Evolutionary conservation across 2,329 filamentous ascomycete genomes (phyloP).

Genomic region (Cytospora paraplurivora): DNA sequence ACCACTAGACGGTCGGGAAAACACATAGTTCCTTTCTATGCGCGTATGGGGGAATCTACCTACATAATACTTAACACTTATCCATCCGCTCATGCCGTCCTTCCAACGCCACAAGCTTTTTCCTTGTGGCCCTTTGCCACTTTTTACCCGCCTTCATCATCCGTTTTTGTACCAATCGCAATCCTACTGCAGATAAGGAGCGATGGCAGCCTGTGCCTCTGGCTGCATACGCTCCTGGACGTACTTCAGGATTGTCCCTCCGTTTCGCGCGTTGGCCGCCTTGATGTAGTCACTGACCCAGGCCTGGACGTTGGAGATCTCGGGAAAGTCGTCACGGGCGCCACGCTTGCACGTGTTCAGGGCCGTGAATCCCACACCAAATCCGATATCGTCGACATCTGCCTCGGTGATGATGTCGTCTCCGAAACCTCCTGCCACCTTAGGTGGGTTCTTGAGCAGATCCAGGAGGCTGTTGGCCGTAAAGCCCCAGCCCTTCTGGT

Average conservation of each 20-base stretch:
- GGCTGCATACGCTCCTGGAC: constrained; percentile 70
- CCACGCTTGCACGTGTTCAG: constrained; percentile 85
- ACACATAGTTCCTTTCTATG: constrained; percentile 3
- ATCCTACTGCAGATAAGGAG: constrained; percentile 51
- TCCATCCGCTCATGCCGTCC: constrained; percentile 5
- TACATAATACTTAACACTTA: constrained; percentile 4
- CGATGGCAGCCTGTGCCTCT: constrained; percentile 58
- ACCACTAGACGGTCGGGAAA: neutral
- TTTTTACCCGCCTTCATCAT: neutral
- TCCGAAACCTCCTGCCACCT: constrained; percentile 62
- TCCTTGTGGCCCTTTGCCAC: neutral
- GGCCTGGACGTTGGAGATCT: constrained; percentile 76
- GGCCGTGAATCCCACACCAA: constrained; percentile 91
- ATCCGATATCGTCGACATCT: constrained; percentile 92
- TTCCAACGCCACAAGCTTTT: constrained; percentile 14
- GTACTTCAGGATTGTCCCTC: constrained; percentile 70
- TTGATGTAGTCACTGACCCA: constrained; percentile 84
- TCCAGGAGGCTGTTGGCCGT: constrained; percentile 89
- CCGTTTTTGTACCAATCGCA: neutral
- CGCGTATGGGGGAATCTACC: constrained; percentile 20
- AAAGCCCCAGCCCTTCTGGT: constrained; percentile 86
- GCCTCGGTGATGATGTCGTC: constrained; percentile 82
- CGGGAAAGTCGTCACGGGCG: constrained; percentile 78
- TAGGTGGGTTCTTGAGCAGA: constrained; percentile 83
- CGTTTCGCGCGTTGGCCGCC: constrained; percentile 72